Percentiles rank a stretch among this genome's conserved stretches.
Evolutionary conservation across 805 yeast species (phyloP).

Genomic region (Pichia sporocuriosa): DNA sequence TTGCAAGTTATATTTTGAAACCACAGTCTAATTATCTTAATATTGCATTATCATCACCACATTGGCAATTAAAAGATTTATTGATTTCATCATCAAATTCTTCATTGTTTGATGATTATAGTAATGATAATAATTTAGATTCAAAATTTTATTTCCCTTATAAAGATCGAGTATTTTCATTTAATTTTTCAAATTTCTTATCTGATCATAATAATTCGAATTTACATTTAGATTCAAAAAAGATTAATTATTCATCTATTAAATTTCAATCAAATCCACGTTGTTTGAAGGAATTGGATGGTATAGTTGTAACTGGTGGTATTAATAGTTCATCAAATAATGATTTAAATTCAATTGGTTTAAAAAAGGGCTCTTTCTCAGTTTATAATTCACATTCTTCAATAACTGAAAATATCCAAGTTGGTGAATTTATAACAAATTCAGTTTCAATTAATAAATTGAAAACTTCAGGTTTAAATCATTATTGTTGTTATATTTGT

Average conservation of each 20-base stretch:
- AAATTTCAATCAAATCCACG: conserved; percentile 47
- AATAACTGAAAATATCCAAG: conserved; percentile 41
- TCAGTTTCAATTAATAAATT: conserved; percentile 52
- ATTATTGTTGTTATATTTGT: conserved; percentile 60
- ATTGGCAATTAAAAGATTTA: conserved; percentile 83
- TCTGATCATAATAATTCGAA: background rate
- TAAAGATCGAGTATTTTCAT: conserved; percentile 38
- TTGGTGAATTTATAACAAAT: conserved; percentile 82
- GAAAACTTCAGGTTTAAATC: conserved; percentile 27
- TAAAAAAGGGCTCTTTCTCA: conserved; percentile 54
- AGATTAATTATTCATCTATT: background rate
- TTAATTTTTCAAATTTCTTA: conserved; percentile 12
- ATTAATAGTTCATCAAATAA: conserved; percentile 17
- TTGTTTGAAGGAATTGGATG: conserved; percentile 56
- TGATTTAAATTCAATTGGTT: conserved; percentile 2
- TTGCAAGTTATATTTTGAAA: conserved; percentile 1
- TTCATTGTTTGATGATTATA: background rate
- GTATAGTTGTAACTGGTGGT: conserved; percentile 44
- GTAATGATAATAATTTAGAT: conserved; percentile 2
- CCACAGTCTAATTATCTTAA: conserved; percentile 5
- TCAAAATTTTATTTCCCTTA: conserved; percentile 45
- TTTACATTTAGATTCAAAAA: conserved; percentile 5
- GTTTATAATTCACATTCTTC: conserved; percentile 46
- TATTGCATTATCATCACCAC: conserved; percentile 20
- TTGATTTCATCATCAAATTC: conserved; percentile 41